Evolutionary conservation across 352 stramenopile genomes (phyloP), one percentile per base, ranked within the genome.

Genomic region (Phytopythium helicoides): DNA sequence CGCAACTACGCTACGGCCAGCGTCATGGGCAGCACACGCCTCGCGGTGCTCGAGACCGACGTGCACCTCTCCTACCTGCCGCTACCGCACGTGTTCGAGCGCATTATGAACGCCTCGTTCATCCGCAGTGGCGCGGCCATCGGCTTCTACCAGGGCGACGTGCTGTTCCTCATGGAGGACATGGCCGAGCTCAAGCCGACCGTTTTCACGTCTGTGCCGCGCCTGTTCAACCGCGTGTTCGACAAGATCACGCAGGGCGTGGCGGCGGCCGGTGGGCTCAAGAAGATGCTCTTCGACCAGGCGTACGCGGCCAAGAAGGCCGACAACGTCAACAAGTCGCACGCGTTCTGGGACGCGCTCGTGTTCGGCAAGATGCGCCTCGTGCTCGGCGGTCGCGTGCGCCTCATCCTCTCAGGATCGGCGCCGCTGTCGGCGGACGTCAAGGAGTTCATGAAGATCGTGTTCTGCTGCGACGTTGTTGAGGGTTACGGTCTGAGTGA

Each of bases 401-500:
- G 87, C 8, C 39, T 95, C 16, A 96, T 99, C 55, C 55, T 98
- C 0, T 97, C 81, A 11, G 97, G 97, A 18, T 98, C 91, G 12
- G 97, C 97, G 16, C 95, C 96, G 3, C 66, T 99, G 25, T 86
- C 79, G 15, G 66, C 81, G 25, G 88, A 95, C 23, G 92, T 98
- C 11, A 97, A 98, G 82, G 89, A 89, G n/a, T 98, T 98, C 63
- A 92, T 98, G 62, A 91, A 97, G 56, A 95, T 97, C 54, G 76
- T 98, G 26, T 88, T 99, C 48, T 89, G 88, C 54, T 88, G 89
- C 40, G 80, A 86, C 36, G 87, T 99, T 12, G 61, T 97, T 2
- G 92, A 98, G 65, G 96, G 96, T 36, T 99, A 99, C 65, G 97
- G 96, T 18, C 80, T 98, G 59, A 99, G 89, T 1, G 97, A 99